Conservation (phyloP, 2,329 filamentous ascomycete genomes). For the Geosmithia putterillii region DNA sequence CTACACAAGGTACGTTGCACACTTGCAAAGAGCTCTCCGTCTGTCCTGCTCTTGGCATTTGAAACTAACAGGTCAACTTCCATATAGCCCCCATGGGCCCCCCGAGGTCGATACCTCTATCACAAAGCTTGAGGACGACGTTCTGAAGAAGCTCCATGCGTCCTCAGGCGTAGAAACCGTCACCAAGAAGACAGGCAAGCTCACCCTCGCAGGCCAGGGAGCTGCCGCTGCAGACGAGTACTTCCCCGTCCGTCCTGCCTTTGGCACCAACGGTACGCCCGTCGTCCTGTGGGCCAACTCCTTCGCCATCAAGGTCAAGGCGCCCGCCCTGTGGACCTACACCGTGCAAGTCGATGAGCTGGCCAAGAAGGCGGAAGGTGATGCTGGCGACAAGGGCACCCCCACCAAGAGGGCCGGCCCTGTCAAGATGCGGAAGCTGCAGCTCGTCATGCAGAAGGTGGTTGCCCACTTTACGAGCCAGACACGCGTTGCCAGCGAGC, state of each 20-base stretch:
- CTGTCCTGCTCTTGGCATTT: not conserved
- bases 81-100: conserved; percentile 6
- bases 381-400: conserved; percentile 5
- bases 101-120: conserved; percentile 11
- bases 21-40: not conserved
- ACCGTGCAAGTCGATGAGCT: conserved; percentile 22
- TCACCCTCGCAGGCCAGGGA: not conserved
- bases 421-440: conserved; percentile 29
- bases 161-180: not conserved
- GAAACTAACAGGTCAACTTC: conserved; percentile 1
- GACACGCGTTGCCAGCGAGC: conserved; percentile 31
- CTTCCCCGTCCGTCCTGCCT: conserved; percentile 36
- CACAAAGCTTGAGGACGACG: conserved; percentile 25
- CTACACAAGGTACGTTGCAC: conserved; percentile 5
- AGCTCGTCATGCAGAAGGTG: conserved; percentile 24
- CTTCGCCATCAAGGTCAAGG: conserved; percentile 29
- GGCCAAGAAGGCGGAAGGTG: conserved; percentile 4
- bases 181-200: not conserved
- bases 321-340: conserved; percentile 29
- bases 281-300: conserved; percentile 43
- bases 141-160: conserved; percentile 7
- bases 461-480: conserved; percentile 21
- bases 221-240: conserved; percentile 6
- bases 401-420: conserved; percentile 9
- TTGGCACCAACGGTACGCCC: conserved; percentile 26